Conservation (phyloP, 306 rosid species). For the Acacia acuminata region DNA sequence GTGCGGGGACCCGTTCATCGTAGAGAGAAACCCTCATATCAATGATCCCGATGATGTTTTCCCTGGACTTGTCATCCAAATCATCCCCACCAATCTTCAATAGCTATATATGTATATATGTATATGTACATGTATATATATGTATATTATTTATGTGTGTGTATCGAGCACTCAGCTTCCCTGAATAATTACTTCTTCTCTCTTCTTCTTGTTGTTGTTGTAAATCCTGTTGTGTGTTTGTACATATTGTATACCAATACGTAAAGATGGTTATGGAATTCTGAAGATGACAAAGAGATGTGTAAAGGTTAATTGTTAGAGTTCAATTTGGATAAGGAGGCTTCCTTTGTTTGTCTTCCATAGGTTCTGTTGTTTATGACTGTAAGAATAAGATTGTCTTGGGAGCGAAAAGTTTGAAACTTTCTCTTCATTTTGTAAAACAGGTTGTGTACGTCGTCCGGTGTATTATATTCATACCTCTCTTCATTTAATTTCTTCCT, state of each 20-base stretch:
- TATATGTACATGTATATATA: not conserved
- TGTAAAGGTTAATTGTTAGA: not conserved
- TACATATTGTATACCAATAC: not conserved
- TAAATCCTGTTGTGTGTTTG: not conserved
- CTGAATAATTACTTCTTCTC: not conserved
- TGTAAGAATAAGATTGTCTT: not conserved
- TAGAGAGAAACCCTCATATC: slow-evolving; percentile 85
- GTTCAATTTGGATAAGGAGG: not conserved
- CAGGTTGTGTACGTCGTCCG: not conserved
- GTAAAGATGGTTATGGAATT: not conserved
- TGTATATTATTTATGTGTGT: no score
- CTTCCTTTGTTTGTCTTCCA: not conserved
- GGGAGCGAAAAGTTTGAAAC: no score
- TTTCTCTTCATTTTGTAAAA: not conserved
- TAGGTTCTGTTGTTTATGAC: not conserved
- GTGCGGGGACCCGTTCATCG: slow-evolving; percentile 80
- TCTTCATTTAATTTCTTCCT: not conserved
- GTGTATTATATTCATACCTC: not conserved
- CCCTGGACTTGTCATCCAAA: slow-evolving; percentile 88
- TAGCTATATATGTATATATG: not conserved
- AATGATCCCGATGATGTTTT: slow-evolving; percentile 93
- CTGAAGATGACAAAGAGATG: not conserved
- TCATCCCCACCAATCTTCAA: slow-evolving; percentile 35
- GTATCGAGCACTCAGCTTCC: not conserved
- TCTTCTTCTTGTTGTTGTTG: not conserved